Evolutionary conservation across 2,329 filamentous ascomycete genomes (phyloP).

Genomic region (Leptographium galeiforme): DNA sequence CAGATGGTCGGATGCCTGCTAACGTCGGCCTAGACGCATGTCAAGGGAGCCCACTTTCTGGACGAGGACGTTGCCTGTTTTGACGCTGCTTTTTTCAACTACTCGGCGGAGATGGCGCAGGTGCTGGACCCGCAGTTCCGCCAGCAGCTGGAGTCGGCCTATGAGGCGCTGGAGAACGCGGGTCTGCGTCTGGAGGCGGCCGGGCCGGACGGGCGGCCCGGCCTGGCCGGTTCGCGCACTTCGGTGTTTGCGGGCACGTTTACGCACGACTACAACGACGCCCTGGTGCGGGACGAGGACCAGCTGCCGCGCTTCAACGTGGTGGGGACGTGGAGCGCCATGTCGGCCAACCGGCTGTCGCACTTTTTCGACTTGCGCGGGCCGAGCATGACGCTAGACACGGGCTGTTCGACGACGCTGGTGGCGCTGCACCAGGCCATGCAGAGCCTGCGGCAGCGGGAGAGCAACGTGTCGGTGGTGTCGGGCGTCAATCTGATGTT

Average conservation of each 20-base stretch:
- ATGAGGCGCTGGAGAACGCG: slow-evolving; percentile 39
- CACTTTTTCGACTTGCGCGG: slow-evolving; percentile 23
- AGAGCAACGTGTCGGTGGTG: slow-evolving; percentile 17
- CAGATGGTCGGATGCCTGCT: background rate
- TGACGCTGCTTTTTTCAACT: slow-evolving; percentile 37
- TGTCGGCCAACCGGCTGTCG: slow-evolving; percentile 21
- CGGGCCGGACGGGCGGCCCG: slow-evolving; percentile 23
- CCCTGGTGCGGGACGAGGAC: slow-evolving; percentile 7
- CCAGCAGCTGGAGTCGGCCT: slow-evolving; percentile 37
- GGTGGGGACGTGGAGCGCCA: slow-evolving; percentile 16
- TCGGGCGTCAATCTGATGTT: slow-evolving; percentile 19
- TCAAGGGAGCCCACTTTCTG: slow-evolving; percentile 26
- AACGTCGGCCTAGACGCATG: background rate
- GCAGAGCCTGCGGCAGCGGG: slow-evolving; percentile 14
- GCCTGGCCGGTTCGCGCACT: slow-evolving; percentile 15
- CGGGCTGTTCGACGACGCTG: slow-evolving; percentile 24
- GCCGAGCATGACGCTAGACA: slow-evolving; percentile 22
- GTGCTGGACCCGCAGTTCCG: slow-evolving; percentile 44
- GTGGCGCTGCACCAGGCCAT: slow-evolving; percentile 18
- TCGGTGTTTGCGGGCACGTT: slow-evolving; percentile 20
- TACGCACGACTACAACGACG: slow-evolving; percentile 14
- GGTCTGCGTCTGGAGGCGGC: slow-evolving; percentile 32
- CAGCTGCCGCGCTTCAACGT: slow-evolving; percentile 11
- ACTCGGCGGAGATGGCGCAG: slow-evolving; percentile 31
- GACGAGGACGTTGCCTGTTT: slow-evolving; percentile 31